These are phyloP conservation scores for Agastache rugosa DNA, from an alignment of 257 asterid species.

Conservation along the genomic window DNA sequence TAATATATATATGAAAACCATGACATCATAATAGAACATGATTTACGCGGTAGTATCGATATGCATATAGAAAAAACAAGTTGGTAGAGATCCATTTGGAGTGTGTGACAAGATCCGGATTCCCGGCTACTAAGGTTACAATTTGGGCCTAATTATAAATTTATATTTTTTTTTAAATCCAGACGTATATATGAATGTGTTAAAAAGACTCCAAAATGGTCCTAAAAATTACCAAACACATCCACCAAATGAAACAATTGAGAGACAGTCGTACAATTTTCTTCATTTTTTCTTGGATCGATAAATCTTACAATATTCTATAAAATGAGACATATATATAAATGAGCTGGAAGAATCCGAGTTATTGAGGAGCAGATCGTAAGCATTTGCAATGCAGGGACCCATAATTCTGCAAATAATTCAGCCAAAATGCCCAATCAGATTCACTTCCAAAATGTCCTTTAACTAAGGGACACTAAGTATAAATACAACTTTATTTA, in stretches of 20 bases:
- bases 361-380: background rate
- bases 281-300: background rate
- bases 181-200: too few relatives aligned
- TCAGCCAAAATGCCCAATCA: slow-evolving; percentile 1
- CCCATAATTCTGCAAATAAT: slow-evolving; percentile 16
- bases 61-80: too few relatives aligned
- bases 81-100: too few relatives aligned
- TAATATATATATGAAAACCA: too few relatives aligned
- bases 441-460: slow-evolving; percentile 18
- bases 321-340: background rate
- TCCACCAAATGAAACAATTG: too few relatives aligned
- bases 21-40: too few relatives aligned
- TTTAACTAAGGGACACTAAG: slow-evolving; percentile 15
- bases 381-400: background rate
- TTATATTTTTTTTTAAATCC: too few relatives aligned
- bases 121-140: too few relatives aligned
- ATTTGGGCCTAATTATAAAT: too few relatives aligned
- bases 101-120: too few relatives aligned
- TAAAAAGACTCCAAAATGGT: background rate
- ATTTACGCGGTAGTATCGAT: too few relatives aligned
- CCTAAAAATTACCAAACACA: background rate
- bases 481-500: background rate
- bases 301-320: too few relatives aligned
- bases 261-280: background rate
- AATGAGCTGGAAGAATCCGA: slow-evolving; percentile 19